Evolutionary conservation across 1,284 basidiomycete species (phyloP).

Genomic region (Melampsora abietis-canadensis): DNA sequence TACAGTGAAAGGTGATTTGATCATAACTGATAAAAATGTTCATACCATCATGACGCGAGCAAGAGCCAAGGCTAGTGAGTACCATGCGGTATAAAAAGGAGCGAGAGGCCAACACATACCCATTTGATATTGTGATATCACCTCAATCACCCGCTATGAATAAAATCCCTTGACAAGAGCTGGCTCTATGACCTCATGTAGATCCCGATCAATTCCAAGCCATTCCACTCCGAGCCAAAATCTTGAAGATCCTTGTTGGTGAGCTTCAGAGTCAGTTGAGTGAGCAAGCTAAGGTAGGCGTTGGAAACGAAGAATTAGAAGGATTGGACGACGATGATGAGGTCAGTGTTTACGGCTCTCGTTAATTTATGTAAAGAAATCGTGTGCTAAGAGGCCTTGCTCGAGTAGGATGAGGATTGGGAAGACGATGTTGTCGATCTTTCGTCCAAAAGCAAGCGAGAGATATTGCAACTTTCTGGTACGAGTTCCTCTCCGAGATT

Average conservation of each 20-base stretch:
- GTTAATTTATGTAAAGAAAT: not conserved
- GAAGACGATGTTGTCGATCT: constrained; percentile 3
- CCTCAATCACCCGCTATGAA: not conserved
- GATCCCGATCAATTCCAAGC: constrained; percentile 7
- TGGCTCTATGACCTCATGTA: not conserved
- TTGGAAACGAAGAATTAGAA: not conserved
- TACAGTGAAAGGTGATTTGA: constrained; percentile 85
- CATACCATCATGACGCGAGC: constrained; percentile 55
- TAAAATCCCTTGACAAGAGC: not conserved
- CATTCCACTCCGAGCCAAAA: constrained; percentile 2
- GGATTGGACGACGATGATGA: constrained; percentile 6
- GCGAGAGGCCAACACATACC: not conserved
- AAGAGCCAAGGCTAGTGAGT: constrained; percentile 17
- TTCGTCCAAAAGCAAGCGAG: not conserved
- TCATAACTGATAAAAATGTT: constrained; percentile 72
- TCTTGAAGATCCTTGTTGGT: constrained; percentile 5
- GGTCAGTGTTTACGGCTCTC: not conserved
- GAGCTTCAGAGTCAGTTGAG: not conserved
- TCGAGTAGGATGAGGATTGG: constrained; percentile 1
- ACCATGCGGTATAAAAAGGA: not conserved
- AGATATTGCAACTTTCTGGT: constrained; percentile 6
- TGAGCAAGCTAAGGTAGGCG: not conserved
- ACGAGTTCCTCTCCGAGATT: not conserved
- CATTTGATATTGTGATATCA: not conserved
- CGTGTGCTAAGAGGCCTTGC: no score